Conservation (phyloP, 176 grass and related monocot genomes). For the Metroxylon sagu region DNA sequence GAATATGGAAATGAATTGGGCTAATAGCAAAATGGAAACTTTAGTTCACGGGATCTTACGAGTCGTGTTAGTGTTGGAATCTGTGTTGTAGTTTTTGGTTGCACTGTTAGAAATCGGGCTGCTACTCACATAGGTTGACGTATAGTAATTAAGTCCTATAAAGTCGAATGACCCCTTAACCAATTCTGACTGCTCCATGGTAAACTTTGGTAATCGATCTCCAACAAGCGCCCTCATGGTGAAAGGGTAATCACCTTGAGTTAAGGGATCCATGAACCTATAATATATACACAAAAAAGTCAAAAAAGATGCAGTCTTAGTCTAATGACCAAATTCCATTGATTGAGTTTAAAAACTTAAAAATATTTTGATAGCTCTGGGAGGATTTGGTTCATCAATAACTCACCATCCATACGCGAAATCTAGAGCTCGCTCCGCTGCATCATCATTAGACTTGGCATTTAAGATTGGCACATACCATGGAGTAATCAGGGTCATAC, state of each 20-base stretch:
- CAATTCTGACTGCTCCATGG: slow-evolving; percentile 20
- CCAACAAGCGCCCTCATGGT: slow-evolving; percentile 23
- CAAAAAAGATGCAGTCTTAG: neutral
- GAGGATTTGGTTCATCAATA: neutral
- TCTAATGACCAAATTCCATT: too few species aligned
- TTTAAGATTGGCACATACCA: slow-evolving; percentile 19
- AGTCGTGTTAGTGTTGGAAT: slow-evolving; percentile 12
- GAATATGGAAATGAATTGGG: neutral
- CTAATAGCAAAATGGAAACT: too few species aligned
- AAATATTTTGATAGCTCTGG: too few species aligned
- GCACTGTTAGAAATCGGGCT: slow-evolving; percentile 1
- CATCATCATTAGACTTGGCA: slow-evolving; percentile 1
- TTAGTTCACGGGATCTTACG: neutral
- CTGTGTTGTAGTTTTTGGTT: neutral
- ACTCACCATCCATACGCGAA: slow-evolving; percentile 27
- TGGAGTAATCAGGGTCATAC: slow-evolving; percentile 19
- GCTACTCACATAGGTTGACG: slow-evolving; percentile 18
- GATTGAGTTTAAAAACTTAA: too few species aligned
- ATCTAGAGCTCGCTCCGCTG: slow-evolving; percentile 23
- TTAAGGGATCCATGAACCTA: slow-evolving; percentile 33
- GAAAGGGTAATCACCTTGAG: slow-evolving; percentile 17
- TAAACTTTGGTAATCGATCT: slow-evolving; percentile 30
- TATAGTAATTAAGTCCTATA: slow-evolving; percentile 38
- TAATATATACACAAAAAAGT: neutral
- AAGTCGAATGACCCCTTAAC: slow-evolving; percentile 41